Percentiles rank a stretch among this genome's conserved stretches.
Evolutionary conservation across 345 rosid genomes (phyloP).

Genomic region (Eucalyptus sp.): DNA sequence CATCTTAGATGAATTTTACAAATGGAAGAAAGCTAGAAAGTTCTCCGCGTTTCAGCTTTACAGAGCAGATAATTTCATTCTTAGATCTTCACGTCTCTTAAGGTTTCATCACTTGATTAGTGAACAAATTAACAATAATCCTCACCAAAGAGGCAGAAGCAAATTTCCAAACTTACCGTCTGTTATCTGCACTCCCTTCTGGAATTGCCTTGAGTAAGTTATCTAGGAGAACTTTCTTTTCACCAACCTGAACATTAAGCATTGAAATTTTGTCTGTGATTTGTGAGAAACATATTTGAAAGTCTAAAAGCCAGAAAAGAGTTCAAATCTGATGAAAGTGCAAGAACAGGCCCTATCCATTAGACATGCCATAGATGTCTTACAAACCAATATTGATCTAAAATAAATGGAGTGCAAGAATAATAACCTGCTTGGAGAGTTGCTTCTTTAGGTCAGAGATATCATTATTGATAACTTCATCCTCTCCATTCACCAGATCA

Average conservation of each 20-base stretch:
- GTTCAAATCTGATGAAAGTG: neutral
- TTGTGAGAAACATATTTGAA: neutral
- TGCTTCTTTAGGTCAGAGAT: constrained; percentile 24
- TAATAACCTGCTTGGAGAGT: constrained; percentile 25
- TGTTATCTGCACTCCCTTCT: constrained; percentile 13
- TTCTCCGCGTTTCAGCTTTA: neutral
- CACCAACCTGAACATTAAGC: constrained; percentile 13
- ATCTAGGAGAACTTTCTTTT: constrained; percentile 16
- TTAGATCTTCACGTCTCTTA: neutral
- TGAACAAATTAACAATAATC: neutral
- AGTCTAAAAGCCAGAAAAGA: neutral
- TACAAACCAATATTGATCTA: neutral
- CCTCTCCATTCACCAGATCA: constrained; percentile 50
- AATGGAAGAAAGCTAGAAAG: neutral
- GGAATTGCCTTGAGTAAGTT: constrained; percentile 14
- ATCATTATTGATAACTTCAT: constrained; percentile 24
- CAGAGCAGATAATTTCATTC: neutral
- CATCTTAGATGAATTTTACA: neutral
- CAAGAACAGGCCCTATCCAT: neutral
- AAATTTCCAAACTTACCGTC: constrained; percentile 14
- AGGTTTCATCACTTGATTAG: neutral
- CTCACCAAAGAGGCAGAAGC: neutral
- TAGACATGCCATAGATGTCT: neutral
- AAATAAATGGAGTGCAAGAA: neutral
- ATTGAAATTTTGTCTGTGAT: neutral